Base-by-base conservation (phyloP, 2,329 filamentous ascomycete genomes). In the Sporothrix brunneoviolacea region DNA sequence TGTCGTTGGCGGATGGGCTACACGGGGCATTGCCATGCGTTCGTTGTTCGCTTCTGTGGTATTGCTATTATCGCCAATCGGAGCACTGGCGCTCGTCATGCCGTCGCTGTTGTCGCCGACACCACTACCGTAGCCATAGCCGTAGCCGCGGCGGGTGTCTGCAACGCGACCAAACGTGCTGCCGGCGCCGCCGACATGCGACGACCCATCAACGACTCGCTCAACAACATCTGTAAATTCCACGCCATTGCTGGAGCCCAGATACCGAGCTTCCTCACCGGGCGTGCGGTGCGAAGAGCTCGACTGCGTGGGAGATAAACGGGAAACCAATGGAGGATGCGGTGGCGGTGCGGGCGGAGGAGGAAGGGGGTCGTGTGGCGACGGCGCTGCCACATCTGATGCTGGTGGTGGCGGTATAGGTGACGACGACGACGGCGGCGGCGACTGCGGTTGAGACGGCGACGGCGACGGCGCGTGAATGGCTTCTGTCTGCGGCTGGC, bases 171-270 rank as follows among this genome's bases (percentile, higher is more conserved):
- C 38, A 40, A 27, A 28, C 6, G 24, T 28, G 24, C 24, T 24
- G 38, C 38, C 38, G 19, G 19, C 6, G n/a, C 38, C 38, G 15
- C 19, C 38, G 19, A 41, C 46, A 6, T 35, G 28, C 3, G 36
- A 40, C n/a, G 46, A 22, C 9, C 38, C 19, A 33, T 42, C 46
- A 8, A 42, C 30, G 3, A 48, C 38, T 4, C 46, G 37, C 37
- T 48, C 46, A 4, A 48, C 46, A 3, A 48, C 46, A 13, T 48
- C 46, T 13, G 46, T 48, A n/a, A 48, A 48, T 15, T 48, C 45
- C 16, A 48, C 45, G 8, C 45, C 45, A 8, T 48, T 48, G 27
- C 45, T 48, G 3, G 45, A 48, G 16, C 45, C 45, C 12, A 48
- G 46, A 36, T 48, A 48, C 8, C 28, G 37, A 2, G 46, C 38